These are phyloP conservation scores for Fraxinus sp. DNA, from an alignment of 305 asterid species.

Conservation along the genomic window DNA sequence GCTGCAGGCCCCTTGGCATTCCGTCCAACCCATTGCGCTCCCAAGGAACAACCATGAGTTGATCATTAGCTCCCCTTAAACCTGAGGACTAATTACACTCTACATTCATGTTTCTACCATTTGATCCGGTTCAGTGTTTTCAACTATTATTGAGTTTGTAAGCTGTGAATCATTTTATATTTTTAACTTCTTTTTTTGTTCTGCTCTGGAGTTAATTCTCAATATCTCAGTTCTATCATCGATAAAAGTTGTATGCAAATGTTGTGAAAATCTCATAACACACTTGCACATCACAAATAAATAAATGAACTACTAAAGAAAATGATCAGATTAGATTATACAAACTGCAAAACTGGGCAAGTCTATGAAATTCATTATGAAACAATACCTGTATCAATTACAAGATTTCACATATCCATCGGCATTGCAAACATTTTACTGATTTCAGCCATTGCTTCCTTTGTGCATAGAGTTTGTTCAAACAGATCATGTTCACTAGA, in stretches of 20 bases:
- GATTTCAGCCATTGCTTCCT: constrained; percentile 87
- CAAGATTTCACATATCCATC: constrained; percentile 63
- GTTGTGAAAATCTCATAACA: background rate
- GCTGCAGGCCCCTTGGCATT: constrained; percentile 76
- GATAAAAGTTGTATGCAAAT: background rate
- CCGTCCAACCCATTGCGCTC: constrained; percentile 63
- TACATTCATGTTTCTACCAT: constrained; percentile 6
- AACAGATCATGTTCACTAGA: constrained; percentile 51
- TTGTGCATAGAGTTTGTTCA: constrained; percentile 76
- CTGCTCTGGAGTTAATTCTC: constrained; percentile 17
- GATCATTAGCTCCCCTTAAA: background rate
- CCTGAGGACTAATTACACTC: constrained; percentile 19
- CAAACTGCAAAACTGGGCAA: constrained; percentile 3
- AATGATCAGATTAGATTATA: background rate
- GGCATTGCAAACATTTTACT: constrained; percentile 86
- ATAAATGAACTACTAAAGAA: background rate
- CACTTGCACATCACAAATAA: background rate
- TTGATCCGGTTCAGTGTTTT: background rate
- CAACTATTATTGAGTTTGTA: constrained; percentile 18
- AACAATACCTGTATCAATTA: constrained; percentile 24
- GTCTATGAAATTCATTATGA: constrained; percentile 8
- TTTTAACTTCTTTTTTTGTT: background rate
- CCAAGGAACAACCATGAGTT: constrained; percentile 22
- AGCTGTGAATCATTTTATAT: constrained; percentile 29
- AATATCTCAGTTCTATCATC: background rate